Evolutionary conservation across 805 yeast genomes (phyloP).

Genomic region (Saturnispora mendoncae): DNA sequence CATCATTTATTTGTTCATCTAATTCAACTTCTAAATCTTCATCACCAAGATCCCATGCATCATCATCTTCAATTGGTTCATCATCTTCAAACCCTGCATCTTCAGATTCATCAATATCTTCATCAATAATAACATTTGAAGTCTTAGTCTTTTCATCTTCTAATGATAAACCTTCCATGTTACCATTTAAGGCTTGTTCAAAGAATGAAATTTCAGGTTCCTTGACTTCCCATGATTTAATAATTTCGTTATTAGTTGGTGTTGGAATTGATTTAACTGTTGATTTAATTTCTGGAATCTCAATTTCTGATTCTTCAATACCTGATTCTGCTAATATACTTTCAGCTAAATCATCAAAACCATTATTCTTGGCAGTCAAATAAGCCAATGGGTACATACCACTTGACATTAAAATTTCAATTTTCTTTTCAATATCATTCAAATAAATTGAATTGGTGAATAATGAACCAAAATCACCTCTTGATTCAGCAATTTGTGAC

Average conservation of each 20-base stretch:
- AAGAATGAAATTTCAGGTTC: constrained; percentile 67
- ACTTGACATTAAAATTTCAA: constrained; percentile 61
- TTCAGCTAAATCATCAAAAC: constrained; percentile 66
- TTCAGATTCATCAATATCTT: constrained; percentile 17
- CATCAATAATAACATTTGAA: constrained; percentile 20
- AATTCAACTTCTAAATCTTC: constrained; percentile 63
- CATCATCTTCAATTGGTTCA: constrained; percentile 47
- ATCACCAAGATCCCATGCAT: constrained; percentile 57
- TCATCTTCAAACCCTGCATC: constrained; percentile 23
- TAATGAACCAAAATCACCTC: constrained; percentile 71
- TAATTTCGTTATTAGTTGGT: constrained; percentile 36
- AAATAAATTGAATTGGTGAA: constrained; percentile 76
- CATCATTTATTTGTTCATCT: constrained; percentile 32
- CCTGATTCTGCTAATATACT: constrained; percentile 66
- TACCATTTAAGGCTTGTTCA: constrained; percentile 75
- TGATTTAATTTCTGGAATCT: constrained; percentile 28
- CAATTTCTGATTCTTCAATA: constrained; percentile 50
- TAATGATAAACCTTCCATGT: constrained; percentile 54
- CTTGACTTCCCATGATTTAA: constrained; percentile 73
- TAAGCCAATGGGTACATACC: constrained; percentile 88
- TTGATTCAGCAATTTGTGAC: constrained; percentile 82
- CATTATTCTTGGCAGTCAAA: constrained; percentile 82
- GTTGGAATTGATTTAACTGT: constrained; percentile 36
- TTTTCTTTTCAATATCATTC: constrained; percentile 66
- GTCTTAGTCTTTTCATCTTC: constrained; percentile 19